Evolutionary conservation across 768 basidiomycete genomes (phyloP).

Genomic region (Boletellus sp.): DNA sequence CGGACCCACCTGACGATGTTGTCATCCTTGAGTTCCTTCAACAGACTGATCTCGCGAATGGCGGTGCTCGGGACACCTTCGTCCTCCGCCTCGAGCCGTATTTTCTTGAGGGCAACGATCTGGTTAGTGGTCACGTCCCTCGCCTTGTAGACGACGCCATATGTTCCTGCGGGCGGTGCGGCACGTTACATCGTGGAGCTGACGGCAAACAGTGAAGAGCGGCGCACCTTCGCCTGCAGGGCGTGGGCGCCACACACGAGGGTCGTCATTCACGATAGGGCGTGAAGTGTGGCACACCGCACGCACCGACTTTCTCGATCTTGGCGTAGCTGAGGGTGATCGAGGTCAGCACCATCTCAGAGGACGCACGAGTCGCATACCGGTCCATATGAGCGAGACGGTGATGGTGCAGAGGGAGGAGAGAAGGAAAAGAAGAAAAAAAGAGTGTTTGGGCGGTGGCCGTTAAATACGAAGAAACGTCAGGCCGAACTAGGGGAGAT

Average conservation of each 20-base stretch:
- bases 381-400: constrained; percentile 29
- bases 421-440: neutral
- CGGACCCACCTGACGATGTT: constrained; percentile 80
- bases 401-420: constrained; percentile 5
- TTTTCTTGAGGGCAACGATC: constrained; percentile 98
- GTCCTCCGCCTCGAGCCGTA: constrained; percentile 95
- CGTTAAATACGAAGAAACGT: constrained; percentile 16
- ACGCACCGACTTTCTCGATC: constrained; percentile 97
- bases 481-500: constrained; percentile 13
- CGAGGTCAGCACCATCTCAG: constrained; percentile 15
- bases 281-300: constrained; percentile 11
- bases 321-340: constrained; percentile 76
- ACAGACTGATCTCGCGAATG: constrained; percentile 93
- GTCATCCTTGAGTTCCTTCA: constrained; percentile 95
- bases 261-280: constrained; percentile 12
- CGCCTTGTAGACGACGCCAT: constrained; percentile 98
- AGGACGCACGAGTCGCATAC: constrained; percentile 21
- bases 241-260: constrained; percentile 15
- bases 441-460: constrained; percentile 7
- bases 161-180: constrained; percentile 69
- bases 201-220: neutral
- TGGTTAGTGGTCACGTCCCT: constrained; percentile 72
- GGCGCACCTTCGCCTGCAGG: constrained; percentile 42
- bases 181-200: constrained; percentile 2
- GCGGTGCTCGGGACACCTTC: constrained; percentile 98